Evolutionary conservation across 208 protist species (phyloP), one percentile per base, ranked within the genome.

Genomic region (Porcisia hertigi): DNA sequence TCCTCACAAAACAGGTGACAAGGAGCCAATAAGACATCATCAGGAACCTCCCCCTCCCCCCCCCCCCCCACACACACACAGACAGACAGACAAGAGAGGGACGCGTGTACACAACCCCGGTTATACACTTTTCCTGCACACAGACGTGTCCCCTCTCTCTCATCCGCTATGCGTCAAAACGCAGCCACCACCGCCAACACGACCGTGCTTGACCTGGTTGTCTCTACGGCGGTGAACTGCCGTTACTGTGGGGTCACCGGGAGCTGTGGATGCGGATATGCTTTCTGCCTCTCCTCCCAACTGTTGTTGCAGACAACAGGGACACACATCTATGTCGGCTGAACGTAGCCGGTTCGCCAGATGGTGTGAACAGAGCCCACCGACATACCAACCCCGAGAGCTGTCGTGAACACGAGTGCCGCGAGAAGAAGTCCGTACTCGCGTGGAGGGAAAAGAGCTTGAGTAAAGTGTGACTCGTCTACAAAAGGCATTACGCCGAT

Each of bases 401-500:
- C 75, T 1, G 81, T 64, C 25, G 79, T 87, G 84, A 94, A 86
- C 43, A 94, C 63, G 20, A 86, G 52, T 5, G 86, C 82, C 0
- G 93, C 79, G 30, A 95, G 54, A 18, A 92, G 75, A 30, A 97
- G 78, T 0, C 89, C 93, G 72, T 94, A 97, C 84, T 95, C 91
- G 45, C 88, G 83, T 2, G 85, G 85, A 2, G 86, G 91, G 70
- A 97, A 97, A 30, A 94, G 79, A 14, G 52, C 39, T 55, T 97
- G 93, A 3, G 89, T 92, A 65, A 94, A 94, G 79, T 97, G 93
- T 12, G 82, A 90, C 25, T 81, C 76, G 43, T 95, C 93, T 59
- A 97, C 87, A 39, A 94, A 94, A 2, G 93, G 93, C 72, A 89
- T 95, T 16, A 94, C 71, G 9, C 81, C 88, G n/a, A 97, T 92